Base-by-base conservation (phyloP, 345 rosid species). In the Pseudoturritis turrita region DNA sequence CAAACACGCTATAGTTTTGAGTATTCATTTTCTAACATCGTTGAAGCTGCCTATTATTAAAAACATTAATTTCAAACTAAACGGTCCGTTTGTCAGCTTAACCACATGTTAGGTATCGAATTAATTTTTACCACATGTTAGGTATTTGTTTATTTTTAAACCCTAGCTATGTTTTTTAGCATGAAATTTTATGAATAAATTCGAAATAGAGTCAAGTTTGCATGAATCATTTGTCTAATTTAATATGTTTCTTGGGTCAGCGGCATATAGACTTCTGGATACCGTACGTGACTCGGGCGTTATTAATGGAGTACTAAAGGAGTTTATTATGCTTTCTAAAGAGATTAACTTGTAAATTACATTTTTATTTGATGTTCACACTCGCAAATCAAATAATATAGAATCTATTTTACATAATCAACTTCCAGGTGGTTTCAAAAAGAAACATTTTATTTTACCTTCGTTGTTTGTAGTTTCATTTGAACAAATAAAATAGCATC, bases 21-120 rank as follows among this genome's bases (percentile, higher is more conserved):
- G 36, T 74, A 55, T 26, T 17, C 25, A 56, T 65, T 45, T 54
- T 28, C 50, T 36, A 58, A 31, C 29, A 31, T 75, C 74, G 56
- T 52, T 58, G 74, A 75, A 68, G 66, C 65, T 69, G 36, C 58
- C 15, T 68, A 53, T n/a, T 75, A 75, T 22, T 44, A 53, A 44
- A 68, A 53, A 23, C 21, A 41, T 68, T 36, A 53, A 36, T 62
- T 53, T 75, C 43, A 75, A 75, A 62, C 22, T 62, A 53, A 75
- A 68, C 79, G 70, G 79, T 68, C 74, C 44, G 19, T 68, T 26
- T 62, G 79, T 75, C 79, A 75, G 79, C 65, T 68, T 75, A 62
- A 68, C 51, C 79, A 75, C 79, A 68, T 75, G 73, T 69, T 69
- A 56, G 79, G 37, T 54, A 41, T 26, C 51, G 21, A 41, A 28